Evolutionary conservation across 2,329 filamentous ascomycete genomes (phyloP).

Genomic region (Ophiosphaerella korrae): DNA sequence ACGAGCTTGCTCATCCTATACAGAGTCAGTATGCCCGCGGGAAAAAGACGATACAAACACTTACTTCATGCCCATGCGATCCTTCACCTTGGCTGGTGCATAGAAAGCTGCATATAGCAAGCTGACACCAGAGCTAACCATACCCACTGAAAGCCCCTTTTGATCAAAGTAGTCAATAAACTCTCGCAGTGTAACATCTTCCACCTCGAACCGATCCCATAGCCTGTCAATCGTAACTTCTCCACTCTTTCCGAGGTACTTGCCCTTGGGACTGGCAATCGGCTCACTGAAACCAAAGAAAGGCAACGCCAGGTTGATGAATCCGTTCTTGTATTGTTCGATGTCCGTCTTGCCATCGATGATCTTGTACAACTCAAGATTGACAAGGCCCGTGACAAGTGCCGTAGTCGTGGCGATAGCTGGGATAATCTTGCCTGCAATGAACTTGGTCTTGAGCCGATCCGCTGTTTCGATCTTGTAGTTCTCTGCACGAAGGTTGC

Average conservation of each 20-base stretch:
- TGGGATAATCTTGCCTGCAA: slow-evolving; percentile 98
- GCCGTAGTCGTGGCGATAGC: slow-evolving; percentile 98
- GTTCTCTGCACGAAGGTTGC: slow-evolving; percentile 95
- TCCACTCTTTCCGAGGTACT: slow-evolving; percentile 78
- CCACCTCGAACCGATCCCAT: slow-evolving; percentile 95
- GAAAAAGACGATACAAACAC: slow-evolving; percentile 38
- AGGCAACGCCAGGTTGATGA: slow-evolving; percentile 92
- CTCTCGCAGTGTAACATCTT: slow-evolving; percentile 82
- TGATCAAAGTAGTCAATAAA: slow-evolving; percentile 82
- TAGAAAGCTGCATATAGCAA: slow-evolving; percentile 95
- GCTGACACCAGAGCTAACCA: slow-evolving; percentile 97
- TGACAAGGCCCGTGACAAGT: slow-evolving; percentile 89
- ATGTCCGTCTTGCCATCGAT: slow-evolving; percentile 95
- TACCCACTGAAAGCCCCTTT: slow-evolving; percentile 79
- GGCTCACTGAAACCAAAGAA: slow-evolving; percentile 99
- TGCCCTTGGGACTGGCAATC: slow-evolving; percentile 90
- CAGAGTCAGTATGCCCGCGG: slow-evolving; percentile 25
- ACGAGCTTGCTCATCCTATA: slow-evolving; percentile 83
- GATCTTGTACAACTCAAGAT: slow-evolving; percentile 94
- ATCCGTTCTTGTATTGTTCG: slow-evolving; percentile 99
- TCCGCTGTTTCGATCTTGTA: slow-evolving; percentile 95
- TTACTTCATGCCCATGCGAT: slow-evolving; percentile 74
- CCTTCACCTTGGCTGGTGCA: slow-evolving; percentile 79
- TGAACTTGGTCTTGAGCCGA: slow-evolving; percentile 98
- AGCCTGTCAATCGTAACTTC: slow-evolving; percentile 89